phyloP scores from a whole-genome alignment of 2,329 filamentous ascomycete species.

The Verticillium longisporum region DNA sequence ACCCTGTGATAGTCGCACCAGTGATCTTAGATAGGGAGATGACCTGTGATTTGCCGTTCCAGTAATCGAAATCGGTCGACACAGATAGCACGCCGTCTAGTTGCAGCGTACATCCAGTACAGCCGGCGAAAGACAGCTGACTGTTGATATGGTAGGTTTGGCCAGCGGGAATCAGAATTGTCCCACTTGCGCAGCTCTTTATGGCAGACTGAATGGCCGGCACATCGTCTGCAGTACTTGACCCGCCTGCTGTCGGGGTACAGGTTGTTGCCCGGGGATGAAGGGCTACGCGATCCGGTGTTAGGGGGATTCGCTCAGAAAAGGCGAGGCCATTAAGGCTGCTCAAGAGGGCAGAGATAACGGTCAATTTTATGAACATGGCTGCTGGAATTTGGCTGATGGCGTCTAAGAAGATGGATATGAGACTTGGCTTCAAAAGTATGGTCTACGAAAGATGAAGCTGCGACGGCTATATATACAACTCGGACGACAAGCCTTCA shows the following conservation, averaged over 20 bases:
- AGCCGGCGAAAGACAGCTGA: slow-evolving; percentile 32
- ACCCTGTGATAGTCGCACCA: slow-evolving; percentile 29
- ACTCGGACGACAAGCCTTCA: no score
- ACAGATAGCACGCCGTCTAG: slow-evolving; percentile 35
- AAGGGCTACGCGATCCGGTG: not conserved
- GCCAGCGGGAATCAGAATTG: slow-evolving; percentile 32
- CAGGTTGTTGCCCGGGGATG: not conserved
- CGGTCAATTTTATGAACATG: not conserved
- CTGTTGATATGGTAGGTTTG: slow-evolving; percentile 34
- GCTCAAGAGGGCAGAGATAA: not conserved
- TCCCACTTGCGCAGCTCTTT: slow-evolving; percentile 27
- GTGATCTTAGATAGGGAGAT: slow-evolving; percentile 28
- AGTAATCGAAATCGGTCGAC: slow-evolving; percentile 29
- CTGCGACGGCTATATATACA: no score
- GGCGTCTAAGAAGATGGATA: no score
- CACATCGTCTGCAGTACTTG: slow-evolving; percentile 27
- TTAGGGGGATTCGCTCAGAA: not conserved
- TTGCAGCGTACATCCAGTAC: slow-evolving; percentile 35
- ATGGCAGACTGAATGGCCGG: slow-evolving; percentile 36
- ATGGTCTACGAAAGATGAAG: no score
- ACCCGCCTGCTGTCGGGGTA: not conserved
- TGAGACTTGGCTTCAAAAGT: no score
- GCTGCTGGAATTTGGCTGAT: no score
- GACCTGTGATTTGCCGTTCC: slow-evolving; percentile 31
- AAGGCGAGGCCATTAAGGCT: not conserved